phyloP scores from a whole-genome alignment of 257 asterid species.

The Solanum dulcamara region DNA sequence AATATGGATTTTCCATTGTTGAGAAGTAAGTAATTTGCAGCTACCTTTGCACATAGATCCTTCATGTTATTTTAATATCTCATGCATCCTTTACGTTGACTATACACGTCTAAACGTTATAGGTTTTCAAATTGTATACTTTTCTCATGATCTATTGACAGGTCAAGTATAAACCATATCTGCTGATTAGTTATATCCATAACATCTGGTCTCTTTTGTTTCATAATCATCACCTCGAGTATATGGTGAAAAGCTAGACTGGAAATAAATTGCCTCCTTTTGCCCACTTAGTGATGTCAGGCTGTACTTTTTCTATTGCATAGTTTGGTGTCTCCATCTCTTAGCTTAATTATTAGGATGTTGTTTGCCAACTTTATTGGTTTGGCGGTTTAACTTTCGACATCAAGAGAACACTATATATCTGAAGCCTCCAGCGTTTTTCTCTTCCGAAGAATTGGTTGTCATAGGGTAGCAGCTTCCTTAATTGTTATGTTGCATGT shows the following conservation, averaged over 20 bases:
- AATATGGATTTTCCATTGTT: constrained; percentile 78
- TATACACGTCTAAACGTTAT: not conserved
- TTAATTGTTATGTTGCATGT: not conserved
- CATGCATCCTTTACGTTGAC: not conserved
- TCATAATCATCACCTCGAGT: not conserved
- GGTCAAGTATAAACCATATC: not conserved
- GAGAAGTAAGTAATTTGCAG: constrained; percentile 55
- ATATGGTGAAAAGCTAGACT: not conserved
- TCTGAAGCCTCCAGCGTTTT: not conserved
- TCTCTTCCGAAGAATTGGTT: not conserved
- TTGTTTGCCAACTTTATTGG: not conserved
- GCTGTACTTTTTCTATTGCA: not conserved
- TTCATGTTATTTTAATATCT: not conserved
- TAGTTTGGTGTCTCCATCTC: not conserved
- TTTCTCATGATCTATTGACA: not conserved
- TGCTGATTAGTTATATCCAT: not conserved
- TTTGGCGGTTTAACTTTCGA: not conserved
- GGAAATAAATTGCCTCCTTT: not conserved
- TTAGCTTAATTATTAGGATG: not conserved
- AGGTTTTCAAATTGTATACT: not conserved
- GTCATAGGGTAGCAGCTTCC: not conserved
- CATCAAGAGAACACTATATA: not conserved
- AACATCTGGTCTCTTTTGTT: not conserved
- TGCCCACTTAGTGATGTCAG: not conserved
- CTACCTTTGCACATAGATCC: constrained; percentile 8